Evolutionary conservation across 176 grass and related monocot genomes (phyloP).

Genomic region (Avena eriantha): DNA sequence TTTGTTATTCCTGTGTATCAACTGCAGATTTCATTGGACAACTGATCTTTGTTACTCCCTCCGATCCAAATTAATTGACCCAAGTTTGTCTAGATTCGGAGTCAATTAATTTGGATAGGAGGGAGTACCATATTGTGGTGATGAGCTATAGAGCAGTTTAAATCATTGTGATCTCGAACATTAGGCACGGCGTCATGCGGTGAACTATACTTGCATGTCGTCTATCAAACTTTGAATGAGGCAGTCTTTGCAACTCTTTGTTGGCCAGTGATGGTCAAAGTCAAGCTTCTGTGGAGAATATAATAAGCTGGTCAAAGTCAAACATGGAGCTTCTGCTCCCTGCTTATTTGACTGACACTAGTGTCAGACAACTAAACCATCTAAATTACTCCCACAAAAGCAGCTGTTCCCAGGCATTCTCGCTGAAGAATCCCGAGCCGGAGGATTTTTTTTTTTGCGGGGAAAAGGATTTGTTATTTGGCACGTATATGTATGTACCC

Average conservation of each 20-base stretch:
- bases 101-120: too few species aligned
- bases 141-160: too few species aligned
- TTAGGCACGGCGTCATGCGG: background rate
- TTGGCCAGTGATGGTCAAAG: too few species aligned
- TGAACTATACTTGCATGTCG: background rate
- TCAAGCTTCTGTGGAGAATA: background rate
- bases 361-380: background rate
- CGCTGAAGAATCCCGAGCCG: slow-evolving; percentile 33
- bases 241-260: background rate
- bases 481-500: background rate
- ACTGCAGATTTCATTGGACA: background rate
- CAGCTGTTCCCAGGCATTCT: background rate
- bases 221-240: background rate
- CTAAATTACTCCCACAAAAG: background rate
- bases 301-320: background rate
- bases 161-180: too few species aligned
- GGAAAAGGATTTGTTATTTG: background rate
- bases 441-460: too few species aligned
- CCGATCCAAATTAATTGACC: too few species aligned
- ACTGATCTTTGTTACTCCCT: too few species aligned
- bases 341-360: background rate
- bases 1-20: background rate
- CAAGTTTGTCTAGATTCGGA: too few species aligned
- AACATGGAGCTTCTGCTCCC: background rate
- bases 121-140: too few species aligned